Percentiles rank a stretch among this genome's conserved stretches.
Conservation (phyloP, 2,329 filamentous ascomycete genomes). For the Epichloe baconii region DNA sequence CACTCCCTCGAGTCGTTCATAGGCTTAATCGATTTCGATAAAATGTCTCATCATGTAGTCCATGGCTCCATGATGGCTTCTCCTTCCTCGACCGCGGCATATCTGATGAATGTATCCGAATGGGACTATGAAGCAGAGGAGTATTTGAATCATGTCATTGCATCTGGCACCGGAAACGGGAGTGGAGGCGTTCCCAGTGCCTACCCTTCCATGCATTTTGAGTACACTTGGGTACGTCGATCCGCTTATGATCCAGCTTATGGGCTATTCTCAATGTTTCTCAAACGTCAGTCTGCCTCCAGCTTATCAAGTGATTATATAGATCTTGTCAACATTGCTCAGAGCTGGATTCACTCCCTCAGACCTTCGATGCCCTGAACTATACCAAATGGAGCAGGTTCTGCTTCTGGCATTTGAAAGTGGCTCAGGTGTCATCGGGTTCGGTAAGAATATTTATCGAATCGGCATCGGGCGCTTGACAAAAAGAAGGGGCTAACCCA, state of each 20-base stretch:
- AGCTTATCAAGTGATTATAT: too few species aligned
- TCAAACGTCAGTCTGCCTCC: not conserved
- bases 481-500: too few species aligned
- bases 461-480: not conserved
- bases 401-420: not conserved
- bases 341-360: constrained; percentile 3
- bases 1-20: constrained; percentile 11
- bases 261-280: not conserved
- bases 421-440: constrained; percentile 6
- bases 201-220: constrained; percentile 6
- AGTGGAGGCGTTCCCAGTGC: constrained; percentile 7
- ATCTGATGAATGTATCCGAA: constrained; percentile 7
- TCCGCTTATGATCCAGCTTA: not conserved
- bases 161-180: not conserved
- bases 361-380: not conserved
- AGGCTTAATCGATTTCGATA: constrained; percentile 9
- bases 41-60: constrained; percentile 4
- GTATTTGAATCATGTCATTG: constrained; percentile 7
- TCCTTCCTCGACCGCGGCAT: constrained; percentile 10
- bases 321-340: constrained; percentile 3
- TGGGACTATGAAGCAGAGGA: constrained; percentile 10
- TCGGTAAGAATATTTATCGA: constrained; percentile 1
- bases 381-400: too few species aligned
- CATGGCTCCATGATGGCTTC: constrained; percentile 11
- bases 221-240: not conserved